Conservation (phyloP, 306 rosid species). For the Dryas drummondii region DNA sequence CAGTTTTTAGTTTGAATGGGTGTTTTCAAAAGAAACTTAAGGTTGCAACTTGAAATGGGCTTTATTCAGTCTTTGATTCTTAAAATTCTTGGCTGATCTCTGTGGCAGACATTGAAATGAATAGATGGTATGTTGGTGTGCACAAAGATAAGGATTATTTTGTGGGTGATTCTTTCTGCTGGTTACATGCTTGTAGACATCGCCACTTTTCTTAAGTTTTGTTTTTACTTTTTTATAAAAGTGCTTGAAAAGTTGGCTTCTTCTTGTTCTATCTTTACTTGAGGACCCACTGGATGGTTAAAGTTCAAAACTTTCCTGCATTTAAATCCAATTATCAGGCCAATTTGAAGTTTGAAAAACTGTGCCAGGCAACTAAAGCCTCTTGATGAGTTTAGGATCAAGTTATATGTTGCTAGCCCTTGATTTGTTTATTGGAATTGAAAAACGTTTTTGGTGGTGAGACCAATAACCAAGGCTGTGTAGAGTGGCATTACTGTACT, state of each 20-base stretch:
- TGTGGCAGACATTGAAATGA: conserved; percentile 1
- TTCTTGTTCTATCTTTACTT: neutral
- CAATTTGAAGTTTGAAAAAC: neutral
- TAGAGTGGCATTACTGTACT: neutral
- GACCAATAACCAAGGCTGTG: neutral
- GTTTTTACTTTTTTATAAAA: too few relatives aligned
- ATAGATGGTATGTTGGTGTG: neutral
- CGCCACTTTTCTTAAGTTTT: neutral
- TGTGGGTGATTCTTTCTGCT: conserved; percentile 2
- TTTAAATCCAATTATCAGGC: neutral
- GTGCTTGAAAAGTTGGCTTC: too few relatives aligned
- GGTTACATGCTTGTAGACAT: neutral
- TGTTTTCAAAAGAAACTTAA: too few relatives aligned
- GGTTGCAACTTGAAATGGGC: neutral
- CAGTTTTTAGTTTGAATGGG: neutral
- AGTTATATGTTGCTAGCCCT: neutral
- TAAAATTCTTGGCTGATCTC: neutral
- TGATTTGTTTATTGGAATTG: neutral
- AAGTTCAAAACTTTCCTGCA: neutral
- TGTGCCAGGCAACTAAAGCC: neutral
- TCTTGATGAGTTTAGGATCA: neutral
- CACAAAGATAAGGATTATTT: neutral
- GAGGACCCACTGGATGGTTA: neutral
- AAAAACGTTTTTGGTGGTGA: neutral
- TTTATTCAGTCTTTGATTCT: neutral